Evolutionary conservation across 257 asterid genomes (phyloP), one percentile per base, ranked within the genome.

Genomic region (Jacaranda copaia): DNA sequence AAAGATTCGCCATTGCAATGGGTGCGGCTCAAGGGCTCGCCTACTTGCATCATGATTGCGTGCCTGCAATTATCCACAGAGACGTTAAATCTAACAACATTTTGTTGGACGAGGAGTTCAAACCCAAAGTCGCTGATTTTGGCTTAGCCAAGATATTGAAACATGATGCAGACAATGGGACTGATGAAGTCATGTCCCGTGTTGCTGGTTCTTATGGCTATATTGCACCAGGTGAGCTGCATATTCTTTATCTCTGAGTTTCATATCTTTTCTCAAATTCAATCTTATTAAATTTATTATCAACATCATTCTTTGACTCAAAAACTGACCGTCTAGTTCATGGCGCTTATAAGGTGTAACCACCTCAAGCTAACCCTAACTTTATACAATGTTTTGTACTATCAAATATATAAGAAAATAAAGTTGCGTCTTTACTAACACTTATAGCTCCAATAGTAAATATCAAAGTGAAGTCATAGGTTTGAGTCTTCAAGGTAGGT

Each of bases 1-100:
- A 81, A 65, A 76, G 97, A 85, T 88, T 82, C 5, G 74, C 76
- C 62, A 85, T 94, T 64, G 97, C 96, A 25, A 58, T 81, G 8
- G 97, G 97, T 68, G 86, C 94, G 0, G 97, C 98, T 8, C 91
- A 90, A 49, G 98, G 98, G 67, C 86, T 94, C 43, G 94, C 98
- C 59, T 94, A 94, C 79, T 75, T 94, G 86, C 98, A 94, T 81
- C 98, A 94, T 53, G 88, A 85, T 14, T 85, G 86, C 7, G 86
- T 81, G 25, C 88, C 88, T 0, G 67, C 84, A 3, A 84, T 84
- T 16, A 68, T 84, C 19, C 88, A 85, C 12, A 71, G 88, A 15
- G 88, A 84, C 32, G 79, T 84, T 8, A 84, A 84, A 76, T 73
- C 84, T 1, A 81, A 84, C 64, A 82, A 82, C 38, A 82, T 82